A percentile compares a stretch with the other conserved stretches of the same genome.
phyloP scores from a whole-genome alignment of 352 stramenopile genomes.

The Globisporangium middletonii region DNA sequence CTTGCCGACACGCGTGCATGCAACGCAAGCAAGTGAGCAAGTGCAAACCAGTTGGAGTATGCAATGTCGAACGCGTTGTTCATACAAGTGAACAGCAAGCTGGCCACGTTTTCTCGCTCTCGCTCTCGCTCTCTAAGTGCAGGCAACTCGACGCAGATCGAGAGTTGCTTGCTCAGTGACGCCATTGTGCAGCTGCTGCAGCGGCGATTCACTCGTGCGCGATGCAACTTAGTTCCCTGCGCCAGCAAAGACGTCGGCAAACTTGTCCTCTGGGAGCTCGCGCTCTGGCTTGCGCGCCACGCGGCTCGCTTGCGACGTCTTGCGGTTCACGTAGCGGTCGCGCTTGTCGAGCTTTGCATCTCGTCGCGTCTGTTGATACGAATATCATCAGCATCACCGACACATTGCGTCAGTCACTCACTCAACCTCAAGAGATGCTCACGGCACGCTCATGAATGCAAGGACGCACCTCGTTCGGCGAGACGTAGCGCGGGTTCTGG shows the following conservation, averaged over 20 bases:
- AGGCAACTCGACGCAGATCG: neutral
- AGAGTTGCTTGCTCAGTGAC: neutral
- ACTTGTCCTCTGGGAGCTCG: constrained; percentile 71
- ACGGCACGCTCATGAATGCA: neutral
- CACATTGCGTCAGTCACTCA: too few species aligned
- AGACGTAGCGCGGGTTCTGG: constrained; percentile 97
- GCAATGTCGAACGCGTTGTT: neutral
- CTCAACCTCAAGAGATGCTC: too few species aligned
- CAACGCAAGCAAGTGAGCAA: too few species aligned
- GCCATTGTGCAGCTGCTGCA: neutral
- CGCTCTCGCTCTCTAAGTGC: constrained; percentile 1
- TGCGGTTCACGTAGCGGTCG: constrained; percentile 89
- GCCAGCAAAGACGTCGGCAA: constrained; percentile 81
- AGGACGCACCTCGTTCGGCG: constrained; percentile 89
- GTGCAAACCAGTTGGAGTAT: neutral
- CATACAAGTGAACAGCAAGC: neutral
- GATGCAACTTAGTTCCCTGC: constrained; percentile 19
- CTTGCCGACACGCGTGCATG: too few species aligned
- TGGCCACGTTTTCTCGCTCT: constrained; percentile 1
- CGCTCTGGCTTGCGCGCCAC: constrained; percentile 66
- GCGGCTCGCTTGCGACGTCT: constrained; percentile 78
- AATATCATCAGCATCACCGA: neutral
- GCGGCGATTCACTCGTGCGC: neutral
- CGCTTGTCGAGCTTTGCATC: constrained; percentile 92
- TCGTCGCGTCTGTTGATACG: constrained; percentile 33